Evolutionary conservation across 78 protist genomes (phyloP).

Genomic region (Dictyostelium brefeldianum): DNA sequence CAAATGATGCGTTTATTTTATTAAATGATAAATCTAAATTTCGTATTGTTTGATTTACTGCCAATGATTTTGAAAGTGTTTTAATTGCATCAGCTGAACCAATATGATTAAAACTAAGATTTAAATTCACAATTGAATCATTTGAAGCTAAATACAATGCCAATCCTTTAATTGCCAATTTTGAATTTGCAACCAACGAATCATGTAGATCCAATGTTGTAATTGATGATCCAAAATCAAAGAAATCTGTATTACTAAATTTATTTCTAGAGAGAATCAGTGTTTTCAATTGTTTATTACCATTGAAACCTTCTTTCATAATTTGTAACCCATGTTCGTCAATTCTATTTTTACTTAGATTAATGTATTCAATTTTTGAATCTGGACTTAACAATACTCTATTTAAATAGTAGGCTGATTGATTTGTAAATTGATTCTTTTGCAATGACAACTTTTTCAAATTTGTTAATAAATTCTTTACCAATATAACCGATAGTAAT

Average conservation of each 20-base stretch:
- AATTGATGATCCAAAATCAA: slow-evolving; percentile 32
- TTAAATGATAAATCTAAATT: slow-evolving; percentile 32
- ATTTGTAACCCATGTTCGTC: not conserved
- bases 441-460: not conserved
- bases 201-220: not conserved
- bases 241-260: not conserved
- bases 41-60: not conserved
- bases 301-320: not conserved
- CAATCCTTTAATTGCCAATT: not conserved
- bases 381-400: not conserved
- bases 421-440: slow-evolving; percentile 18
- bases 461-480: not conserved
- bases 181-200: not conserved
- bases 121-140: not conserved
- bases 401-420: not conserved
- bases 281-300: not conserved
- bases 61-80: not conserved
- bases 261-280: not conserved
- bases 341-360: slow-evolving; percentile 15
- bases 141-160: not conserved
- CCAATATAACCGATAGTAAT: not conserved
- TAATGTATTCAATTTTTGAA: not conserved
- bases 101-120: slow-evolving; percentile 1
- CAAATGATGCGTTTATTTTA: not conserved
- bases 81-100: not conserved